These are phyloP conservation scores for Silene uniflora DNA, from an alignment of 148 eudicot genomes.

Conservation along the genomic window DNA sequence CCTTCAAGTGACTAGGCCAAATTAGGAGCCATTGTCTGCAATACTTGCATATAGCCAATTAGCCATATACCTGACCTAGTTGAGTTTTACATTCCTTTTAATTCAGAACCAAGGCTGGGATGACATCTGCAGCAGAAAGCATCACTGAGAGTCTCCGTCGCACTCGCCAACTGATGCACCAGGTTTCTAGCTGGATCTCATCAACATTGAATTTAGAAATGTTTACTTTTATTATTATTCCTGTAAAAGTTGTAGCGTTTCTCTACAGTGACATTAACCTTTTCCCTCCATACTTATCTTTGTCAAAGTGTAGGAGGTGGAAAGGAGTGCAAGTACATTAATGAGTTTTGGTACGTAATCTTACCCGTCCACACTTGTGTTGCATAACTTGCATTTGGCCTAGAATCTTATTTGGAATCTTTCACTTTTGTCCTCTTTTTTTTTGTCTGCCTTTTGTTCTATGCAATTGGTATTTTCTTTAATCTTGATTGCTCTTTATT, in stretches of 20 bases:
- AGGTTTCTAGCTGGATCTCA: slow-evolving; percentile 40
- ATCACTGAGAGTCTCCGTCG: slow-evolving; percentile 94
- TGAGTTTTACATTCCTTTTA: neutral
- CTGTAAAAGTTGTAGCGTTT: neutral
- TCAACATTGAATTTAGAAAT: neutral
- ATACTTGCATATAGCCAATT: neutral
- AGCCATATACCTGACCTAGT: neutral
- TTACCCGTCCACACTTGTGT: neutral
- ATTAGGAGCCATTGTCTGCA: neutral
- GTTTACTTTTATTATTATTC: slow-evolving; percentile 4
- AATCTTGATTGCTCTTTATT: neutral
- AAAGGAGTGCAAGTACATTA: slow-evolving; percentile 76
- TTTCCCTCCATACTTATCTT: neutral
- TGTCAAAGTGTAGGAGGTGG: slow-evolving; percentile 61
- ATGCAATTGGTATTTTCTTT: neutral
- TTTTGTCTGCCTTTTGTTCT: neutral
- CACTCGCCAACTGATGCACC: slow-evolving; percentile 92
- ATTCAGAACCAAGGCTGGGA: slow-evolving; percentile 79
- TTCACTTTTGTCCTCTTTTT: neutral
- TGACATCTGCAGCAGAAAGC: slow-evolving; percentile 97
- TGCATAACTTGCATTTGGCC: neutral
- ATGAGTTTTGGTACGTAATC: slow-evolving; percentile 61
- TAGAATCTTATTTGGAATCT: neutral
- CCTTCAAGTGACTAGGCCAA: neutral
- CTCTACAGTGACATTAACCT: slow-evolving; percentile 9